phyloP scores from a whole-genome alignment of 2,329 filamentous ascomycete genomes.

The Pseudogymnoascus sp. region DNA sequence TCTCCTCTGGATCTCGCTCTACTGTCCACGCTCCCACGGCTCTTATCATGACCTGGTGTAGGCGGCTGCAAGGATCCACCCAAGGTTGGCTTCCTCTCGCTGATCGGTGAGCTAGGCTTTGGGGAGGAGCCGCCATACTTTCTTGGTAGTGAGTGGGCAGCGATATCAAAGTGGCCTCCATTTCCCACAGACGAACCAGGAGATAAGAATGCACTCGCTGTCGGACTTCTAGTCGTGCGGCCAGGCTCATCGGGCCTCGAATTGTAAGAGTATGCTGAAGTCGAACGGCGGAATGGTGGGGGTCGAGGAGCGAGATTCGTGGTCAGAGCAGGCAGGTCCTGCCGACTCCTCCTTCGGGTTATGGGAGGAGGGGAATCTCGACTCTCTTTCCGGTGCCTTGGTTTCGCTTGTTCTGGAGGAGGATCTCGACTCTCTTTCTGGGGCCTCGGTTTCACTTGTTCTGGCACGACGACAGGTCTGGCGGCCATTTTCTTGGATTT shows the following conservation, averaged over 20 bases:
- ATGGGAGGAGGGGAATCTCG: neutral
- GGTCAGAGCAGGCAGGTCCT: constrained; percentile 27
- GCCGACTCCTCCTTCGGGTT: constrained; percentile 22
- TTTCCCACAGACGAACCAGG: neutral
- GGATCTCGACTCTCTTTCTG: neutral
- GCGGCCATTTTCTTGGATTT: constrained; percentile 1
- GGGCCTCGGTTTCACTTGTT: constrained; percentile 11
- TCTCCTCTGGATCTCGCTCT: constrained; percentile 15
- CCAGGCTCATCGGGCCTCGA: constrained; percentile 19
- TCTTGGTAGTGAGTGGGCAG: neutral
- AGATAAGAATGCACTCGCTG: constrained; percentile 1
- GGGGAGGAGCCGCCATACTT: neutral
- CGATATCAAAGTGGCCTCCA: neutral
- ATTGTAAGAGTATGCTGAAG: constrained; percentile 21
- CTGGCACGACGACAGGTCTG: neutral
- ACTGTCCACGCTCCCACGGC: constrained; percentile 18
- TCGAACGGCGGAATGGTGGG: constrained; percentile 25
- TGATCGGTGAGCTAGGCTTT: neutral
- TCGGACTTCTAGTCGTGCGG: neutral
- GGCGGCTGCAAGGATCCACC: constrained; percentile 15
- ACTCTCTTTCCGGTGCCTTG: neutral
- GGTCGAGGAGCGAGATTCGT: constrained; percentile 27
- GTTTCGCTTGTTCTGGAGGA: neutral
- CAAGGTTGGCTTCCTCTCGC: neutral
- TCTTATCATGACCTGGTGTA: constrained; percentile 16